Conservation (phyloP, 2,329 filamentous ascomycete species). For the Colletotrichum viniferum region DNA sequence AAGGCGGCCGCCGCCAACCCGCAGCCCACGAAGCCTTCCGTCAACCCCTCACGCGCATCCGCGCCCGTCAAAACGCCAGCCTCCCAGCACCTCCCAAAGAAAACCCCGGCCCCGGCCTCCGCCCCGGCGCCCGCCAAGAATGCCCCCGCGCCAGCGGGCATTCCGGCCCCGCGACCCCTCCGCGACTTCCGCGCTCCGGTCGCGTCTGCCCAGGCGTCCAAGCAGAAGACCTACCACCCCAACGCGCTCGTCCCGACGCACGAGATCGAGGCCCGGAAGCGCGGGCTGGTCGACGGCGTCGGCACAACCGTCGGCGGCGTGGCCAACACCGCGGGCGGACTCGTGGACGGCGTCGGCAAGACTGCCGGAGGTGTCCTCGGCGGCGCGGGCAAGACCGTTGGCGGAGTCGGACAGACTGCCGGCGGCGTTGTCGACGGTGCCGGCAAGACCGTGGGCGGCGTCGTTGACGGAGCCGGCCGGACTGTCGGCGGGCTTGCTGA, state of each 20-base stretch:
- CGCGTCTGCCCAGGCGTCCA: neutral
- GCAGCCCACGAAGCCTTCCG: neutral
- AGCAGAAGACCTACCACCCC: slow-evolving; percentile 8
- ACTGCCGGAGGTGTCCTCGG: neutral
- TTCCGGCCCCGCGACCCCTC: neutral
- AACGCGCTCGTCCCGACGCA: neutral
- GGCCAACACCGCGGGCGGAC: neutral
- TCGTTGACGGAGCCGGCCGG: neutral
- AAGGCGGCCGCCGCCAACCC: neutral
- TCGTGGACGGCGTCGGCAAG: neutral
- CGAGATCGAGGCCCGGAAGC: slow-evolving; percentile 5
- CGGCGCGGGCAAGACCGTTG: neutral
- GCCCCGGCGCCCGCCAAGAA: neutral
- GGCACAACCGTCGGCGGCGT: neutral
- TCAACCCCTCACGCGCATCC: neutral
- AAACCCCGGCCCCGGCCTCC: neutral
- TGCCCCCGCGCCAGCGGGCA: neutral
- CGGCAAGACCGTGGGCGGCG: neutral
- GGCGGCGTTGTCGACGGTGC: neutral
- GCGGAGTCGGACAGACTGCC: neutral
- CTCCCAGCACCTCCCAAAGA: neutral
- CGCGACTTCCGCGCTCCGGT: neutral
- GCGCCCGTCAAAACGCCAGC: neutral
- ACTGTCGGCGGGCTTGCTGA: neutral
- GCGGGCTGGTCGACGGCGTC: neutral